Evolutionary conservation across 2,329 filamentous ascomycete species (phyloP), one percentile per base, ranked within the genome.

Genomic region (Monosporascus sp.): DNA sequence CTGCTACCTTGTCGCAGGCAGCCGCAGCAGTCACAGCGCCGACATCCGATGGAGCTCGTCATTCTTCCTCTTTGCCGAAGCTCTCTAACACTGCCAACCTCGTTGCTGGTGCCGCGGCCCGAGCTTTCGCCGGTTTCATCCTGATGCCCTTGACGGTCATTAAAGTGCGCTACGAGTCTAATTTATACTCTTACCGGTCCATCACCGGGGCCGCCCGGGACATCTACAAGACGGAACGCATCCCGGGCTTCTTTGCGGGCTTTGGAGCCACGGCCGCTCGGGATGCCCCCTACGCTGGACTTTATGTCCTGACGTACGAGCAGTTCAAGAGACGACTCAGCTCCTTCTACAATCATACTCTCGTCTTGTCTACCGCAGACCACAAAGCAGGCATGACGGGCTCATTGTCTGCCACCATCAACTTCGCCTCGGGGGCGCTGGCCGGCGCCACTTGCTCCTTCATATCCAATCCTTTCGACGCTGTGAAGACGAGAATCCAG

Each of bases 71-170:
- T 2, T 78, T 97, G 11, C 90, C 92, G 0, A 88, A 88, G 60
- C 80, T 97, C 46, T 89, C 87, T 57, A 90, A 94, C 66, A 82
- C 86, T 3, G 89, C 87, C 49, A 99, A 99, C 65, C 78, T 99
- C 20, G 74, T 88, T 14, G 91, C 93, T 0, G 94, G 94, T 9
- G 91, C 92, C 6, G 77, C 85, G 18, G 92, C 94, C 24, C 82
- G 94, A 50, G 91, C 90, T 1, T 85, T 88, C 50, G 93, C 93
- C 0, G 94, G 94, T 38, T 89, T 97, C 65, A 74, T 95, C 46
- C 84, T 97, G 72, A 97, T 97, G 89, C 94, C 94, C 1, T 83
- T 97, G 55, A 99, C 94, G 1, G 87, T 99, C 45, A 86, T 99
- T 65, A 99, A 99, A 68, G 94, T 97, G 44, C 89, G 94, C 45